A percentile compares a stretch with the other conserved stretches of the same genome.
These are phyloP conservation scores for Microstegium vimineum DNA, from an alignment of 176 grass and related monocot species.

Conservation along the genomic window DNA sequence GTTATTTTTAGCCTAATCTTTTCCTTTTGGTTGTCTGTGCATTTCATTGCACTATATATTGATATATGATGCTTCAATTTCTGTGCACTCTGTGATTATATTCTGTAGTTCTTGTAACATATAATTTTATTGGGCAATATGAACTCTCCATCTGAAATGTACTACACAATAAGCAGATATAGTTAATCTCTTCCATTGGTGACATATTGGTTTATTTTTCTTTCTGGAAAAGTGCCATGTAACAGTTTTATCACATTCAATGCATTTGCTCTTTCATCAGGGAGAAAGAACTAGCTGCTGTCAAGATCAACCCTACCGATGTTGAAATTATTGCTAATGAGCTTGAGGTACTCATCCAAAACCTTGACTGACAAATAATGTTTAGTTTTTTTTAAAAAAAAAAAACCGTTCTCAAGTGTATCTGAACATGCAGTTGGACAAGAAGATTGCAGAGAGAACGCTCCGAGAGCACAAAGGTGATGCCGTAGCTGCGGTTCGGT, in stretches of 20 bases:
- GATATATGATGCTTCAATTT: not conserved
- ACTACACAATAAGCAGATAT: not conserved
- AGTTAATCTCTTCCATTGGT: not conserved
- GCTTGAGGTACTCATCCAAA: conserved; percentile 61
- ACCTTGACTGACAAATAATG: not conserved
- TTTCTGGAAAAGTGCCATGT: not conserved
- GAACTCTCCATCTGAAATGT: not conserved
- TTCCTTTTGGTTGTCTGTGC: not conserved
- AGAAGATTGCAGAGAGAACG: conserved; percentile 91
- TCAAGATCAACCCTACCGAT: conserved; percentile 88
- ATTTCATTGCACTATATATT: not conserved
- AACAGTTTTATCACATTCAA: not conserved
- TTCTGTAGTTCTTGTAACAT: not conserved
- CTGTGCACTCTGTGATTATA: not conserved
- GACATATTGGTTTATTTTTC: not conserved
- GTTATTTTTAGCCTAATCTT: not conserved
- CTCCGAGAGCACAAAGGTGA: conserved; percentile 92
- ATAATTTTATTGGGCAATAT: not conserved
- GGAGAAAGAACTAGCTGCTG: conserved; percentile 95
- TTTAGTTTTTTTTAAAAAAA: not conserved
- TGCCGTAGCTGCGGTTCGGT: conserved; percentile 74
- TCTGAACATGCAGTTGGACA: conserved; percentile 71
- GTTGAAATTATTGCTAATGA: conserved; percentile 92
- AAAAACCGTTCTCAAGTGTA: not conserved
- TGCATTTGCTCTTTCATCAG: conserved; percentile 28